Percentiles rank a stretch among this genome's conserved stretches.
phyloP scores from a whole-genome alignment of 176 grass and related monocot genomes.

The Carex littledalei region DNA sequence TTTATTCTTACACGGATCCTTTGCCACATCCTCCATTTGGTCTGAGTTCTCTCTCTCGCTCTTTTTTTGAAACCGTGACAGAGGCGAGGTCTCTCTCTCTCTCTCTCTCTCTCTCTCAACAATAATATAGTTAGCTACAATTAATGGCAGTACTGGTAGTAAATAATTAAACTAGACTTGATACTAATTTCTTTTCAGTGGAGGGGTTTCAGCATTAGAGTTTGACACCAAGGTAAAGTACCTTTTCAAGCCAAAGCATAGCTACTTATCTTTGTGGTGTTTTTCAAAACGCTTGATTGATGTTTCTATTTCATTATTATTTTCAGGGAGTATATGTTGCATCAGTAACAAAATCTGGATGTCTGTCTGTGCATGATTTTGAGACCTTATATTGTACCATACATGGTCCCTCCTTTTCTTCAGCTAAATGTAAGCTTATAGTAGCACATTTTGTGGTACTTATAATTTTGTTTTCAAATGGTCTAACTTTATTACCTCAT shows the following conservation, averaged over 20 bases:
- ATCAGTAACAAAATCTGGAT: conserved; percentile 78
- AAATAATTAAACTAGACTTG: conserved; percentile 13
- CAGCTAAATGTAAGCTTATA: conserved; percentile 44
- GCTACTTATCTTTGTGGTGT: background rate
- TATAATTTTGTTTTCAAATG: background rate
- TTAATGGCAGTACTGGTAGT: background rate
- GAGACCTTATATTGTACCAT: conserved; percentile 73
- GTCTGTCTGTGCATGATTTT: conserved; percentile 93
- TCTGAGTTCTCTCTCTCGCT: conserved; percentile 27
- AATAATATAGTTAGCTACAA: conserved; percentile 4
- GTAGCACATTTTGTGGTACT: background rate
- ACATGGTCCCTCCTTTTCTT: conserved; percentile 34
- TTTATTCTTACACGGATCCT: conserved; percentile 27
- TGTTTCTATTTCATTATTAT: conserved; percentile 24
- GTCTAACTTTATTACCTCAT: background rate
- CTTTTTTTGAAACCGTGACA: no score
- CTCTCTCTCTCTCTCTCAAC: background rate
- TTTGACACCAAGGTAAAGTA: conserved; percentile 76
- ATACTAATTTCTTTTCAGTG: conserved; percentile 45
- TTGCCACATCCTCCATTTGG: conserved; percentile 13
- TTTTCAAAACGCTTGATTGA: conserved; percentile 18
- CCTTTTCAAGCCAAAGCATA: background rate
- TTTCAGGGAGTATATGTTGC: conserved; percentile 90
- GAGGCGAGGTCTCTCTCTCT: background rate
- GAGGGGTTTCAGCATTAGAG: conserved; percentile 65